Conservation (phyloP, 1,284 basidiomycete genomes). For the Malassezia vespertilionis region DNA sequence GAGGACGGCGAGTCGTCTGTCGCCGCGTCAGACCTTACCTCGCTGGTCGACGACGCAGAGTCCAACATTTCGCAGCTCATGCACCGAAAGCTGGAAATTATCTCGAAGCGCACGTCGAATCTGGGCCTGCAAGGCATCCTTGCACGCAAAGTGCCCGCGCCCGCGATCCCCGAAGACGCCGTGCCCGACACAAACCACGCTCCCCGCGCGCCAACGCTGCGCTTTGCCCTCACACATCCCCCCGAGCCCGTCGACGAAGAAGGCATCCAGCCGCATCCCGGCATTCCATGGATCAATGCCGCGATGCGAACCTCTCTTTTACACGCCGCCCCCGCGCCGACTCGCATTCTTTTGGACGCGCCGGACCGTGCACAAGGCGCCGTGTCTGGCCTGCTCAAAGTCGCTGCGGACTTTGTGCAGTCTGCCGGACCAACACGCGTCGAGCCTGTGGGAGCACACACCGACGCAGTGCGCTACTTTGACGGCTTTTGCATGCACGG, state of each 20-base stretch:
- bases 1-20: constrained; percentile 11
- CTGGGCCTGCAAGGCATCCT: constrained; percentile 7
- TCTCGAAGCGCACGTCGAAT: neutral
- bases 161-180: neutral
- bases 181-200: neutral
- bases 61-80: constrained; percentile 9
- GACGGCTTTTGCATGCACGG: constrained; percentile 32
- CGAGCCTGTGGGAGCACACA: constrained; percentile 28
- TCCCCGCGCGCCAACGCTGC: constrained; percentile 1
- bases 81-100: constrained; percentile 2
- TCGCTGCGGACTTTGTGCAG: neutral
- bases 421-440: no score
- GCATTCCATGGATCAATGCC: constrained; percentile 6
- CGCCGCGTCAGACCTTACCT: constrained; percentile 9
- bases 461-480: constrained; percentile 29
- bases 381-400: neutral
- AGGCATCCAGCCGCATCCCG: neutral
- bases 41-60: neutral
- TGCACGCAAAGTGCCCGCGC: neutral
- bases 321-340: constrained; percentile 10
- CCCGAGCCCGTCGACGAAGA: neutral
- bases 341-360: neutral
- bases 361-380: neutral
- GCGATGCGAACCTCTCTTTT: neutral
- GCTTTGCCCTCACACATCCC: constrained; percentile 1